phyloP scores from a whole-genome alignment of 208 protist species.

The Spongospora subterranea region DNA sequence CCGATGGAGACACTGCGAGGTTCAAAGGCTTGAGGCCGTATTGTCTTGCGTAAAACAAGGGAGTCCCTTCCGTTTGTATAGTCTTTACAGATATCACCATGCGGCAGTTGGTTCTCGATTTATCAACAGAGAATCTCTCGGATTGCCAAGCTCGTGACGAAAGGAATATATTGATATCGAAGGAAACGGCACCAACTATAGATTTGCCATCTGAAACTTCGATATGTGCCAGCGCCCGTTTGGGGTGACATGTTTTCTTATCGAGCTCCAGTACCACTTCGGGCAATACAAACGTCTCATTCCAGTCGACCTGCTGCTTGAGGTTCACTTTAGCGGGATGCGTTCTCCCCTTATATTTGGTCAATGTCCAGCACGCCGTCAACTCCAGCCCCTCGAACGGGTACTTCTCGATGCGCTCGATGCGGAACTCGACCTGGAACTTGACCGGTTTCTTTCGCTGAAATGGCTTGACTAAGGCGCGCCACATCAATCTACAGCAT shows the following conservation, averaged over 20 bases:
- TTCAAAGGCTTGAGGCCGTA: too few relatives aligned
- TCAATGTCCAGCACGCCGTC: neutral
- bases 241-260: slow-evolving; percentile 9
- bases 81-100: neutral
- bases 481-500: neutral
- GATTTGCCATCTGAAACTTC: neutral
- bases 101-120: neutral
- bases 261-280: neutral
- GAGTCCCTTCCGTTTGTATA: neutral
- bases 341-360: slow-evolving; percentile 3
- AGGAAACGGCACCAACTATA: neutral
- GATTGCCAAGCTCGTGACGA: slow-evolving; percentile 21
- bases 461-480: neutral
- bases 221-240: neutral
- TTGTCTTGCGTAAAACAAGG: neutral
- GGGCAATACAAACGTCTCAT: neutral
- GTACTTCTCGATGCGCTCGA: slow-evolving; percentile 42
- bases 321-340: neutral
- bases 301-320: slow-evolving; percentile 6
- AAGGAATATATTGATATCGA: neutral
- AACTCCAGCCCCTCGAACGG: slow-evolving; percentile 27
- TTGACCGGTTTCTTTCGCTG: neutral
- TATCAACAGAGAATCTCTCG: neutral
- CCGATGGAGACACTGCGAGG: too few relatives aligned
- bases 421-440: slow-evolving; percentile 10